Evolutionary conservation across 2,329 filamentous ascomycete species (phyloP).

Genomic region (Apiospora kogelbergensis): DNA sequence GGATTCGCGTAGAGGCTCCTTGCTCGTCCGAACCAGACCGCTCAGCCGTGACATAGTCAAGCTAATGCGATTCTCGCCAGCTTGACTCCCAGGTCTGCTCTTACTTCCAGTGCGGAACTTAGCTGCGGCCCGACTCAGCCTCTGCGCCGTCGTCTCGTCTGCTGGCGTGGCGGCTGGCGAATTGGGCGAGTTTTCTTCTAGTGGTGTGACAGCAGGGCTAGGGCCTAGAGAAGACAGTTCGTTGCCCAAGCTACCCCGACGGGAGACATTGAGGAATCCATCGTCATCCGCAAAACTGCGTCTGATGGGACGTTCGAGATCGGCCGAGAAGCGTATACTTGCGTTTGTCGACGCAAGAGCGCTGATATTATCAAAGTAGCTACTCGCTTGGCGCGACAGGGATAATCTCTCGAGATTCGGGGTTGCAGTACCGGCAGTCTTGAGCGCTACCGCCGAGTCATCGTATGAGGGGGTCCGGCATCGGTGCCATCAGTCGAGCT

Average conservation of each 20-base stretch:
- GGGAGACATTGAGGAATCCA: constrained; percentile 31
- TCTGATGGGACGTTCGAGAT: constrained; percentile 50
- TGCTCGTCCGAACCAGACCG: constrained; percentile 51
- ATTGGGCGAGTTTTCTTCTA: constrained; percentile 37
- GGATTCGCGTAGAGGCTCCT: constrained; percentile 43
- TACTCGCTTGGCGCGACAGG: constrained; percentile 38
- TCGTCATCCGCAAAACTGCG: constrained; percentile 48
- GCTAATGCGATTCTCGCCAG: constrained; percentile 58
- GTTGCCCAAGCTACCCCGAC: constrained; percentile 52
- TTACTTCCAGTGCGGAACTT: constrained; percentile 49
- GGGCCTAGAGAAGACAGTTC: constrained; percentile 41
- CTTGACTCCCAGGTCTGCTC: constrained; percentile 59
- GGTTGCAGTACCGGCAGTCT: constrained; percentile 30
- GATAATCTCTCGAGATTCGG: constrained; percentile 28
- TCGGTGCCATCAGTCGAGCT: constrained; percentile 48
- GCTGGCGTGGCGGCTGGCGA: constrained; percentile 44
- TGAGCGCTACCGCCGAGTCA: constrained; percentile 46
- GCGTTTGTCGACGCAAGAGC: constrained; percentile 37
- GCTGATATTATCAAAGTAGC: constrained; percentile 46
- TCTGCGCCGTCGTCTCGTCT: constrained; percentile 54
- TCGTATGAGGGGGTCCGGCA: constrained; percentile 60
- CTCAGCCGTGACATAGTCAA: constrained; percentile 57
- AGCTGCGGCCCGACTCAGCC: constrained; percentile 58
- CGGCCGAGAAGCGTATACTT: constrained; percentile 56
- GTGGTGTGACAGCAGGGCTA: constrained; percentile 36